These are phyloP conservation scores for Yamadazyma sp. DNA, from an alignment of 1,139 yeast genomes.

Conservation along the genomic window DNA sequence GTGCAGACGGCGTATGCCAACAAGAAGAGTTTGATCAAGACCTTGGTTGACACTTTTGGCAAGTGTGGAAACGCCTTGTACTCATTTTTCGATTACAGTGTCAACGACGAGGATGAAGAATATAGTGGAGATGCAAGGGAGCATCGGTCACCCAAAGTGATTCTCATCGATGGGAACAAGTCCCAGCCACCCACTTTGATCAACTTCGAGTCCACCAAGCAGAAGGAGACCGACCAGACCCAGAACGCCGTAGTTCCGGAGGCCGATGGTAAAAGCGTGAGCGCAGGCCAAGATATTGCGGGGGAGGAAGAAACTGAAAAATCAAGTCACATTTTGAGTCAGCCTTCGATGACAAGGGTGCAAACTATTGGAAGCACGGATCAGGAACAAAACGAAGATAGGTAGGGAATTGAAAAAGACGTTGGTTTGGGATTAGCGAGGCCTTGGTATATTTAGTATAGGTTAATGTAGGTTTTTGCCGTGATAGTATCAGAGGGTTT, in stretches of 20 bases:
- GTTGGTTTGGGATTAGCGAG: no score
- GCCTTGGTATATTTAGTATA: no score
- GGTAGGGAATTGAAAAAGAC: no score
- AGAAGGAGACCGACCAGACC: not conserved
- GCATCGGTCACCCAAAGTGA: constrained; percentile 17
- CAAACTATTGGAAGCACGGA: constrained; percentile 18
- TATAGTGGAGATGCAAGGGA: constrained; percentile 8
- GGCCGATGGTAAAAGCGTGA: not conserved
- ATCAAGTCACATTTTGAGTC: constrained; percentile 4
- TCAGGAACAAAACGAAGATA: not conserved
- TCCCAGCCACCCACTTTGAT: constrained; percentile 18
- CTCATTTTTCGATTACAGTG: constrained; percentile 46
- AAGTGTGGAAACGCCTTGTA: constrained; percentile 33
- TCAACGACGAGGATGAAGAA: constrained; percentile 15
- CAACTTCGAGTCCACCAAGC: constrained; percentile 2
- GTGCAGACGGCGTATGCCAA: constrained; percentile 19
- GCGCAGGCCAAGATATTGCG: not conserved
- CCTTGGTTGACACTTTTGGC: constrained; percentile 12
- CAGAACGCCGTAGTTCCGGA: not conserved
- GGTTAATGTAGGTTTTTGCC: no score
- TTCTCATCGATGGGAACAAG: constrained; percentile 19
- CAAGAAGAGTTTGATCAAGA: constrained; percentile 17
- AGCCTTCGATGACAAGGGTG: constrained; percentile 20
- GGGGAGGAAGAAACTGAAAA: not conserved
- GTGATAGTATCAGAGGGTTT: no score